These are phyloP conservation scores for Fusarium sp. DNA, from an alignment of 2,329 filamentous ascomycete species.

Conservation along the genomic window DNA sequence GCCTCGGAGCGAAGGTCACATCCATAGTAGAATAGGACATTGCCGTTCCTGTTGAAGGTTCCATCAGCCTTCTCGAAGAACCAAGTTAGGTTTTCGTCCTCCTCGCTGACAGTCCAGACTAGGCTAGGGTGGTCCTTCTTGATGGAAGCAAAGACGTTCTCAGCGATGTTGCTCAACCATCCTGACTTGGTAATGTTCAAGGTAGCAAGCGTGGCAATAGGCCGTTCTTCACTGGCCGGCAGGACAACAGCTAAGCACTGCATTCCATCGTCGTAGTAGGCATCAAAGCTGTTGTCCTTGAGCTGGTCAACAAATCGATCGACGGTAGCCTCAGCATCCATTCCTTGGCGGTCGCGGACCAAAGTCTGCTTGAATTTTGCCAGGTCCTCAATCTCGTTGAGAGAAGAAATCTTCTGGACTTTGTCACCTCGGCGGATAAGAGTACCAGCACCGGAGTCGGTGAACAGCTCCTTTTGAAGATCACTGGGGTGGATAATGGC, in stretches of 20 bases:
- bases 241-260: constrained; percentile 91
- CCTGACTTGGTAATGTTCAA: constrained; percentile 94
- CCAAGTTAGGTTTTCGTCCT: constrained; percentile 97
- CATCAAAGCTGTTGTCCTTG: constrained; percentile 82
- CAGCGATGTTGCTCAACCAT: constrained; percentile 93
- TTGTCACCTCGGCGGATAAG: constrained; percentile 93
- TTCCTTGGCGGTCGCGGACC: constrained; percentile 81
- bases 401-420: constrained; percentile 76
- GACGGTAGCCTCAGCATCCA: constrained; percentile 85
- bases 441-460: constrained; percentile 93
- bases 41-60: constrained; percentile 84
- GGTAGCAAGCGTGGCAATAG: constrained; percentile 85
- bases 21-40: constrained; percentile 97
- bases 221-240: constrained; percentile 73
- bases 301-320: constrained; percentile 88
- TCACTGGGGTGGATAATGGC: constrained; percentile 98
- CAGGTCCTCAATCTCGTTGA: constrained; percentile 81
- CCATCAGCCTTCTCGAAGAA: constrained; percentile 98
- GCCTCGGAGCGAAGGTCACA: constrained; percentile 80
- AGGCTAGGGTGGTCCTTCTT: constrained; percentile 94
- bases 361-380: constrained; percentile 84
- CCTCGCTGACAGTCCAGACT: constrained; percentile 95
- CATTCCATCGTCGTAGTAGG: constrained; percentile 95
- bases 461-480: constrained; percentile 96
- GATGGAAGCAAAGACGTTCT: constrained; percentile 93